A percentile compares a stretch with the other conserved stretches of the same genome.
These are phyloP conservation scores for Arctium lappa DNA, from an alignment of 129 eudicot species.

Conservation along the genomic window DNA sequence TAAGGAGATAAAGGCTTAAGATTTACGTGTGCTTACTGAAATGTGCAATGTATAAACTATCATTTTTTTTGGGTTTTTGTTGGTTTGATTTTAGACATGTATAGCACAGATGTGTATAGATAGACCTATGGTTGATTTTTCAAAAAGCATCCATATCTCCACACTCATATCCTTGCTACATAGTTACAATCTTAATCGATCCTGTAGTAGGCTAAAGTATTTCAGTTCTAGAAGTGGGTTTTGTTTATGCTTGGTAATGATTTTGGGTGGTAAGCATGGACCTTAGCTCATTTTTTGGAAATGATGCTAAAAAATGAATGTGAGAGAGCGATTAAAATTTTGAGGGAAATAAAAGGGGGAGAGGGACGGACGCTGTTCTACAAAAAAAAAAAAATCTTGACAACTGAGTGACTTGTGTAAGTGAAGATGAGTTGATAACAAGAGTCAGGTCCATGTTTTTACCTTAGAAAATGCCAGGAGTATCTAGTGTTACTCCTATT, in stretches of 20 bases:
- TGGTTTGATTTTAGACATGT: slow-evolving; percentile 4
- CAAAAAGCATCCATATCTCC: background rate
- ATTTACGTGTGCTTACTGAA: background rate
- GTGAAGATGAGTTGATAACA: background rate
- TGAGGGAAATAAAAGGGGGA: background rate
- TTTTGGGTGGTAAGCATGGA: no score
- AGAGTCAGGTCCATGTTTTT: background rate
- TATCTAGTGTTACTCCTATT: background rate
- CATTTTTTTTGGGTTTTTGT: background rate
- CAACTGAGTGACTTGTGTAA: background rate
- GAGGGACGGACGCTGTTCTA: background rate
- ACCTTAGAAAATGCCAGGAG: background rate
- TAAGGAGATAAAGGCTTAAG: slow-evolving; percentile 3
- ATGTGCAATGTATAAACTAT: background rate
- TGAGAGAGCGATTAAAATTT: background rate
- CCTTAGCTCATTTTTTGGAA: no score
- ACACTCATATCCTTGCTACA: background rate
- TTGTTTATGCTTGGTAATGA: no score
- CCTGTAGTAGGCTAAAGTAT: background rate
- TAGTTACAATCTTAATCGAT: background rate
- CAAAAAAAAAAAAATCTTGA: background rate
- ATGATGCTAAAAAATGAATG: background rate
- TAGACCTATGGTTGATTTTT: background rate
- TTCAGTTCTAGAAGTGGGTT: background rate
- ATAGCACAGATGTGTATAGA: background rate